Evolutionary conservation across 2,329 filamentous ascomycete genomes (phyloP), one percentile per base, ranked within the genome.

Genomic region (Thielaviopsis euricoi): DNA sequence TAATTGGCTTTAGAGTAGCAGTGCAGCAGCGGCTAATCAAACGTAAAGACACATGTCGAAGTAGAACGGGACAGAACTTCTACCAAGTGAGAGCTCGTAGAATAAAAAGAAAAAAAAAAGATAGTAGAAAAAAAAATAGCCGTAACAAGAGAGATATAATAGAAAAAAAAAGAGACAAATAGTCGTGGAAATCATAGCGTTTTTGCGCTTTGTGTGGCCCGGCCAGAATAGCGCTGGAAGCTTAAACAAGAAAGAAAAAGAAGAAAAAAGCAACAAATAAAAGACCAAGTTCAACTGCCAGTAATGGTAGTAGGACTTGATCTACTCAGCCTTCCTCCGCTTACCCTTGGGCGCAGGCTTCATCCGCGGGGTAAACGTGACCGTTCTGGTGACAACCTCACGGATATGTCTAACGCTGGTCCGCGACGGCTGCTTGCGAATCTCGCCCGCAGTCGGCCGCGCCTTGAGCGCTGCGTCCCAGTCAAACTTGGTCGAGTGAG

Each of bases 281-380:
- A 19, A 40, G n/a, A 40, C 21, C 55, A 52, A 29, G 46, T 29
- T 25, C n/a, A n/a, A n/a, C n/a, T n/a, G n/a, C n/a, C n/a, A n/a
- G n/a, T n/a, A n/a, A n/a, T n/a, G n/a, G n/a, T n/a, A 19, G 46
- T 29, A 40, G 19, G 3, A 21, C 9, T 46, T 29, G 19, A 19
- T 58, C 67, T 65, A 74, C 62, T 78, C 75, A 53, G 76, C 70
- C 75, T 88, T 94, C 73, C 90, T 85, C 73, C 89, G 82, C 79
- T 96, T 97, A 63, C 90, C 90, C 70, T 90, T 90, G 7, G 89
- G 91, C 43, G 90, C 89, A 23, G 90, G 87, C 63, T 89, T 87
- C 73, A 97, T 87, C 63, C 84, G 77, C 61, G 82, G 86, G 68
- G 87, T 95, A 71, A 94, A 95, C 48, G 88, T 95, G 60, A 95